These are phyloP conservation scores for Fraxinus baroniana DNA, from an alignment of 305 asterid genomes.

Conservation along the genomic window DNA sequence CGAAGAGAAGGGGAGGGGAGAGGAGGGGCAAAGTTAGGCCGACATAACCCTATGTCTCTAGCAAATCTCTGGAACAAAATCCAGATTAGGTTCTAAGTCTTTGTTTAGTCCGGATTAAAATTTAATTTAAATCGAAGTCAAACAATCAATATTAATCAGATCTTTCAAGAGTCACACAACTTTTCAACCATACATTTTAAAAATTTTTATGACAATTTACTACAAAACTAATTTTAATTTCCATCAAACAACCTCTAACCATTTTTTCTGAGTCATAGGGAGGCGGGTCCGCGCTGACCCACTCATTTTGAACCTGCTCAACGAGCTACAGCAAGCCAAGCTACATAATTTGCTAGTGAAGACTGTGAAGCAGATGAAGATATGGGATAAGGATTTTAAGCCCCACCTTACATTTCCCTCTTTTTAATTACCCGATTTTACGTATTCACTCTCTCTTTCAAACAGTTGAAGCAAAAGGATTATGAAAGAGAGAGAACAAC, in stretches of 20 bases:
- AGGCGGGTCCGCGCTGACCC: neutral
- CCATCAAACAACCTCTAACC: neutral
- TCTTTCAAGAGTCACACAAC: too few relatives aligned
- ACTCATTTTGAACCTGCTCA: neutral
- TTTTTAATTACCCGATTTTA: slow-evolving; percentile 23
- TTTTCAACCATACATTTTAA: too few relatives aligned
- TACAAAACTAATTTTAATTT: too few relatives aligned
- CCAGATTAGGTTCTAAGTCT: neutral
- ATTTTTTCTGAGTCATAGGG: neutral
- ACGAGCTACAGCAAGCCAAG: neutral
- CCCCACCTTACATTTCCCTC: slow-evolving; percentile 56
- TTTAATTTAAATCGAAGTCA: too few relatives aligned
- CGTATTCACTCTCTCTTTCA: neutral
- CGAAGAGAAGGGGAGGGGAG: too few relatives aligned
- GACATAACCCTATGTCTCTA: too few relatives aligned
- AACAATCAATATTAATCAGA: too few relatives aligned
- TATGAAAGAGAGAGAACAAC: neutral
- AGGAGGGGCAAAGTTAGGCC: too few relatives aligned
- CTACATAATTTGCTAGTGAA: neutral
- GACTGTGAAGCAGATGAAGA: neutral
- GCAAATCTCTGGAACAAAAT: neutral
- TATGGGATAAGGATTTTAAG: slow-evolving; percentile 56
- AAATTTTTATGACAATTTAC: too few relatives aligned
- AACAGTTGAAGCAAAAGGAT: neutral
- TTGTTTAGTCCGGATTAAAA: too few relatives aligned